Percentiles rank a stretch among this genome's conserved stretches.
Evolutionary conservation across 2,329 filamentous ascomycete genomes (phyloP).

Genomic region (Fusarium duplospermum): DNA sequence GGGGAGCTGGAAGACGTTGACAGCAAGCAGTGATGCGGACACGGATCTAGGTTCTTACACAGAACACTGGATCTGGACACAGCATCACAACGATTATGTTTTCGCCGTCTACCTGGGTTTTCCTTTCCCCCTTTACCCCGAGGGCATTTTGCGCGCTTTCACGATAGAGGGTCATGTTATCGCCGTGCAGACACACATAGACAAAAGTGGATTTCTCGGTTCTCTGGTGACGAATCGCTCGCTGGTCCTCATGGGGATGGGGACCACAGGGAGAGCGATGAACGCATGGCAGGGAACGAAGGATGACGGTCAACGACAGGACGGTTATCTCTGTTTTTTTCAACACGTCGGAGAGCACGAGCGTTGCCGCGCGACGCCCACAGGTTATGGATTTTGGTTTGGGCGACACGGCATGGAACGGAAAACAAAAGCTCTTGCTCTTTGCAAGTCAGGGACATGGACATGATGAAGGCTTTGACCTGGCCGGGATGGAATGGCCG

Average conservation of each 20-base stretch:
- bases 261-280: constrained; percentile 48
- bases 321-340: constrained; percentile 51
- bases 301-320: constrained; percentile 49
- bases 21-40: constrained; percentile 51
- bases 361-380: constrained; percentile 52
- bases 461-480: constrained; percentile 46
- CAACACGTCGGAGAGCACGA: constrained; percentile 50
- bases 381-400: constrained; percentile 53
- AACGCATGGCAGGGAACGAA: constrained; percentile 48
- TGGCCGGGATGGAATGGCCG: constrained; percentile 38
- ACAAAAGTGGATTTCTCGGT: constrained; percentile 76
- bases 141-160: constrained; percentile 56
- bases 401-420: constrained; percentile 48
- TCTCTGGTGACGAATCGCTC: constrained; percentile 60
- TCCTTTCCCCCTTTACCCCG: constrained; percentile 41
- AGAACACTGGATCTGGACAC: constrained; percentile 48
- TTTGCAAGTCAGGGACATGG: constrained; percentile 46
- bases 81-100: constrained; percentile 53
- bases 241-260: constrained; percentile 48
- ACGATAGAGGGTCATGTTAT: constrained; percentile 59
- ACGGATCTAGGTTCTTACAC: constrained; percentile 48
- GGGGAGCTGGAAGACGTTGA: constrained; percentile 53
- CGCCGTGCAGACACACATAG: constrained; percentile 66
- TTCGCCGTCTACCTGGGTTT: constrained; percentile 53
- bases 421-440: constrained; percentile 48